Percentiles rank a stretch among this genome's conserved stretches.
Evolutionary conservation across 495 filamentous ascomycete genomes (phyloP).

Genomic region (Lophiostoma macrostomum): DNA sequence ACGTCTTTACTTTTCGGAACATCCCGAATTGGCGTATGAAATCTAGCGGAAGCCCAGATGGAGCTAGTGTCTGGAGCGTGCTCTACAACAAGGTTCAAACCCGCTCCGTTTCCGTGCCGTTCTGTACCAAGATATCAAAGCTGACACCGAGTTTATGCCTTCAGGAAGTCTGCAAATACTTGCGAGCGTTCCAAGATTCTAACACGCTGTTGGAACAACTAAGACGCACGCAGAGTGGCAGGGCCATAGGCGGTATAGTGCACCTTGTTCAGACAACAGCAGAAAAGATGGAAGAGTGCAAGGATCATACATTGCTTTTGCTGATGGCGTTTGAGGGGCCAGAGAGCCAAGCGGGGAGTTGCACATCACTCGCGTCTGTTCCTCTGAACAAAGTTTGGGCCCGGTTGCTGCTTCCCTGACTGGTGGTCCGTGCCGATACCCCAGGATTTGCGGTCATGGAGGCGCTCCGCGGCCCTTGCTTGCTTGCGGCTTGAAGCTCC

Average conservation of each 20-base stretch:
- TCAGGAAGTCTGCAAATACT: too few relatives aligned
- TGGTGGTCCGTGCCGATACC: slow-evolving; percentile 4
- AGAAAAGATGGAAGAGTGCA: neutral
- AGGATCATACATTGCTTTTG: slow-evolving; percentile 10
- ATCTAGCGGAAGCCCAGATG: neutral
- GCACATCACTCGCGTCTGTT: neutral
- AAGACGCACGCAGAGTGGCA: too few relatives aligned
- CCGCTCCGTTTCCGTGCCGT: slow-evolving; percentile 17
- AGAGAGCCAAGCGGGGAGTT: neutral
- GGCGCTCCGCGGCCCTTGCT: slow-evolving; percentile 19
- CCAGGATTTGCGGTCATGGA: slow-evolving; percentile 19
- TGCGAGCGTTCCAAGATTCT: too few relatives aligned
- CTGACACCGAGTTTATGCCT: too few relatives aligned
- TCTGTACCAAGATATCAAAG: slow-evolving; percentile 5
- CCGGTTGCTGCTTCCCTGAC: neutral
- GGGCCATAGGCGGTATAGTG: neutral
- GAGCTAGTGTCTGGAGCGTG: slow-evolving; percentile 26
- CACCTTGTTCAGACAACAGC: neutral
- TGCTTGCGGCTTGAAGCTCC: slow-evolving; percentile 19
- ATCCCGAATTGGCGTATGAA: neutral
- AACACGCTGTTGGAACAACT: too few relatives aligned
- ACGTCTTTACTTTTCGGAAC: neutral
- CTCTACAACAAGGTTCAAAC: neutral
- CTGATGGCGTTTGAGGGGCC: neutral
- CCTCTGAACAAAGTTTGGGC: neutral